Conservation (phyloP, 352 stramenopile genomes). For the Bremia lactucae region DNA sequence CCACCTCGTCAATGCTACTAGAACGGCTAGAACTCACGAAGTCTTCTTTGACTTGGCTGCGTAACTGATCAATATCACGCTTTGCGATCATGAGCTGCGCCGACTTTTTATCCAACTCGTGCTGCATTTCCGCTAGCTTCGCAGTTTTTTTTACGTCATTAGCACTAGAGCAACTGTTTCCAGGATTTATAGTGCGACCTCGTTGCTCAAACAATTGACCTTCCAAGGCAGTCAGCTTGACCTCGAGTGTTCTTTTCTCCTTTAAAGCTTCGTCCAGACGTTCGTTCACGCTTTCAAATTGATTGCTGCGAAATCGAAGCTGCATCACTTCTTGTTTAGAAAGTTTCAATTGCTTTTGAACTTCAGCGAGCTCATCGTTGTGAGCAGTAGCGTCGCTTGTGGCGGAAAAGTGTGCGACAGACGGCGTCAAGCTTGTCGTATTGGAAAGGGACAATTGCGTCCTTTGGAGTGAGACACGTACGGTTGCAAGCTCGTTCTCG, state of each 20-base stretch:
- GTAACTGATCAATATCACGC: conserved; percentile 38
- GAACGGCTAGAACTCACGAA: background rate
- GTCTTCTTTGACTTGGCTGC: conserved; percentile 5
- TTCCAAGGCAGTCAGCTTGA: conserved; percentile 70
- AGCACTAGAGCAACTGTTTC: conserved; percentile 29
- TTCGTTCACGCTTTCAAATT: conserved; percentile 57
- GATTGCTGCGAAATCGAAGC: conserved; percentile 73
- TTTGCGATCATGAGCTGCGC: conserved; percentile 37
- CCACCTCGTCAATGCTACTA: conserved; percentile 20
- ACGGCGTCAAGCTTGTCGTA: conserved; percentile 5
- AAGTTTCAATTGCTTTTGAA: conserved; percentile 68
- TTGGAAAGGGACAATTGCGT: conserved; percentile 14
- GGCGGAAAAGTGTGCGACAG: conserved; percentile 16
- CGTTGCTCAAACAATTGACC: conserved; percentile 71
- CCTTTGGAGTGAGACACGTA: conserved; percentile 21
- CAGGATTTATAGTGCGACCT: conserved; percentile 44
- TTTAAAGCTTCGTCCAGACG: conserved; percentile 61
- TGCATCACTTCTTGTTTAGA: conserved; percentile 77
- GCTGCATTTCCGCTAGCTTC: conserved; percentile 40
- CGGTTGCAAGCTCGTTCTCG: conserved; percentile 15
- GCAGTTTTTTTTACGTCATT: conserved; percentile 24
- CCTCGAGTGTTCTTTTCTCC: conserved; percentile 66
- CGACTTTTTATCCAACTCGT: conserved; percentile 44
- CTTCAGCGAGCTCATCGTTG: conserved; percentile 37
- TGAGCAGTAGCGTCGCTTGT: conserved; percentile 16